These are phyloP conservation scores for Wickerhamiella azyma DNA, from an alignment of 805 yeast species.

Conservation along the genomic window DNA sequence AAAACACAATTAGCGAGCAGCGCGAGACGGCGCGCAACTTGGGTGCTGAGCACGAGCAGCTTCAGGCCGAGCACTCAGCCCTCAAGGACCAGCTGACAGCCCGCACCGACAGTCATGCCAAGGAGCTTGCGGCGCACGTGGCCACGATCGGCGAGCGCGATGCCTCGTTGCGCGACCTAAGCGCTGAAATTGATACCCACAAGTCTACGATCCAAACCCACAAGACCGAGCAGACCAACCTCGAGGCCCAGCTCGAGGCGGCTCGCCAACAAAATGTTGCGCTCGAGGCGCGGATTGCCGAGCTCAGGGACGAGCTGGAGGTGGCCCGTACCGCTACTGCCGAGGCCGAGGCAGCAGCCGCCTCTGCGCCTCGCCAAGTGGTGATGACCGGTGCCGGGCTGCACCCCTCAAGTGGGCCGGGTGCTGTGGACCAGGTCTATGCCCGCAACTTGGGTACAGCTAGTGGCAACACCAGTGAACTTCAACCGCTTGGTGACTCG, in stretches of 20 bases:
- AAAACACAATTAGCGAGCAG: constrained; percentile 67
- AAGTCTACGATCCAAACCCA: background rate
- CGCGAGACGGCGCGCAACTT: constrained; percentile 63
- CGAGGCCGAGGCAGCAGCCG: constrained; percentile 8
- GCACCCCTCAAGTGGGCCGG: constrained; percentile 24
- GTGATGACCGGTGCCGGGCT: constrained; percentile 7
- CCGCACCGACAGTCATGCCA: constrained; percentile 6
- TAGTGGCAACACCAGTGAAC: constrained; percentile 23
- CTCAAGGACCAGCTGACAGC: constrained; percentile 5
- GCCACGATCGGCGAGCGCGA: background rate
- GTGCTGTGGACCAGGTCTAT: background rate
- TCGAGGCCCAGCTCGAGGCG: background rate
- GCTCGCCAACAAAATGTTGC: constrained; percentile 8
- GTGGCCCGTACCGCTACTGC: constrained; percentile 14
- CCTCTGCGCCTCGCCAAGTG: constrained; percentile 8
- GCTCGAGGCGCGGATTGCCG: constrained; percentile 22
- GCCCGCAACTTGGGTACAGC: constrained; percentile 10
- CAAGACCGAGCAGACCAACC: constrained; percentile 15
- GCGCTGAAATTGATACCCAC: constrained; percentile 1
- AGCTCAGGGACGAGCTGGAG: constrained; percentile 20
- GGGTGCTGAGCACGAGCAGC: constrained; percentile 1
- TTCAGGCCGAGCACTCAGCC: constrained; percentile 8
- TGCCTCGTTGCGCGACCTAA: constrained; percentile 9
- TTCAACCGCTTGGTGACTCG: constrained; percentile 15
- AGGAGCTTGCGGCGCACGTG: constrained; percentile 5